Base-by-base conservation (phyloP, 2,329 filamentous ascomycete genomes). In the Aspergillus neotritici region DNA sequence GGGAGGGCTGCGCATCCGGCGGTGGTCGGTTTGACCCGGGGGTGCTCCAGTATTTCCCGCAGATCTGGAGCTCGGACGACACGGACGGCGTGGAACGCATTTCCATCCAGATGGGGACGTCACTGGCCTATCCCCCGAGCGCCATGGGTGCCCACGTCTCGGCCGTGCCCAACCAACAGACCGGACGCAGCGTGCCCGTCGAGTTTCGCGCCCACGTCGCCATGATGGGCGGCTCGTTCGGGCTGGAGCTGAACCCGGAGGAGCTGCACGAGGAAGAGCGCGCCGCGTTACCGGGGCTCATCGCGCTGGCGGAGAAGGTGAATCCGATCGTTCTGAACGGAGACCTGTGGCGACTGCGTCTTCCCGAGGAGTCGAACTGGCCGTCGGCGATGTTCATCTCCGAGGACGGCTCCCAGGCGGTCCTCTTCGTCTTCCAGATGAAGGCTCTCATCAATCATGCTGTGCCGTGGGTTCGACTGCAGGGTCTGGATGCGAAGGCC, bases 151-250 rank as follows among this genome's bases (percentile, higher is more conserved):
- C 79, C n/a, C 81, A 84, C 56, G 67, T 84, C 29, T 80, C 77
- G 7, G 74, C 73, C 0, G 73, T 81, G 0, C 80, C 80, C 1
- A 84, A 83, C 50, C 71, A 74, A 5, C 62, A 78, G 29, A 81
- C 78, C 0, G 61, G 68, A 0, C 77, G 80, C 14, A 76, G 71
- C 1, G 75, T 75, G 1, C 74, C 79, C 0, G 69, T 84, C 10
- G 60, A 62, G 1, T 83, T 84, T 66, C 78, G 81, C 29, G 79
- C 76, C 0, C 80, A 83, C 43, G 80, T 84, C 0, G 81, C 81
- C 5, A 79, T 83, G 68, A 83, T 83, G 80, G 81, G 81, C 43
- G 80, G 80, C 2, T 81, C 78, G 0, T 84, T 84, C 51, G 81
- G 81, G 0, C 71, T 84, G 9, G 80, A 84, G 56, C 70, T 84